Evolutionary conservation across 495 filamentous ascomycete genomes (phyloP), one percentile per base, ranked within the genome.

Genomic region (Trichocladium uniseriatum): DNA sequence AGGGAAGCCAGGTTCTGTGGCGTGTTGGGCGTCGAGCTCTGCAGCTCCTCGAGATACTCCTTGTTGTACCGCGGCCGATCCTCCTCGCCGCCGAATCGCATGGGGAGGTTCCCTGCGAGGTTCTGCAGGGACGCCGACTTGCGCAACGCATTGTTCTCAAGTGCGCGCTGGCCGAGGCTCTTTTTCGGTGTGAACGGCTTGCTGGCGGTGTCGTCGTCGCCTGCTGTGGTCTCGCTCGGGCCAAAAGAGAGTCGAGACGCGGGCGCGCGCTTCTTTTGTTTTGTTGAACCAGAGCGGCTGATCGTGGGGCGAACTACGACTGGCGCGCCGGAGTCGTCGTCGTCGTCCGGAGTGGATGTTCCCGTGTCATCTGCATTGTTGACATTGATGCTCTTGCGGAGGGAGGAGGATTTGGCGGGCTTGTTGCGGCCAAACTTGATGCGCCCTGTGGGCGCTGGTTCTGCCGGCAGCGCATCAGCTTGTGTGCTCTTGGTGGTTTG

Each of bases 1-100:
- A 54, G 55, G 61, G 66, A 55, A 15, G 64, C 62, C 3, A 76
- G 58, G 43, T 79, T 69, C 56, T 82, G 82, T 2, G 88, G 85
- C 0, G 84, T 86, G 28, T 81, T 81, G 1, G 87, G 88, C 0
- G 92, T 95, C 8, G 84, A 86, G 43, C 77, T 80, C 46, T 84
- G 83, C 7, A 98, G 75, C 63, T 94, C 87, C 41, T 86, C 83
- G 38, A 98, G 71, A 54, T 91, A 85, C 51, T 92, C 89, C 50
- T 83, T 82, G 64, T 76, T 92, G 66, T 98, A 98, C 49, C 74
- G 86, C 3, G 89, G 91, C 38, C 82, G 71, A 38, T 70, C 65
- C 38, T 91, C 85, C 31, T 85, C 80, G 32, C 80, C 71, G 34
- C 52, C 70, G 5, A 79, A 72, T 19, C 82, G 76, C 32, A 80